phyloP scores from a whole-genome alignment of 345 rosid species.

The Syzygium grande region DNA sequence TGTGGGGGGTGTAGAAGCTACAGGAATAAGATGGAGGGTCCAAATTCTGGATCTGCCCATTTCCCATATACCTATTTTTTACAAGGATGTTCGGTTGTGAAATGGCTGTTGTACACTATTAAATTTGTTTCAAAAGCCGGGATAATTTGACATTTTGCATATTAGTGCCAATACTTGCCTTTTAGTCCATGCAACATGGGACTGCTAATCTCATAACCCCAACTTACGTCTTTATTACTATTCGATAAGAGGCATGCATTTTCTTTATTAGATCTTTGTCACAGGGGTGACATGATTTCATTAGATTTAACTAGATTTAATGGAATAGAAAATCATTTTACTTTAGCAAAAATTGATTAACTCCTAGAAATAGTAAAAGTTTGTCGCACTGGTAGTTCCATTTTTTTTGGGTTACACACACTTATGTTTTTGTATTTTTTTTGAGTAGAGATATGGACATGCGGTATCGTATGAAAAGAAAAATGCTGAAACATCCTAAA shows the following conservation, averaged over 20 bases:
- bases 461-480: neutral
- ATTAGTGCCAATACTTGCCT: neutral
- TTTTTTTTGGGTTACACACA: neutral
- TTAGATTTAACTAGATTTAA: neutral
- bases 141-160: neutral
- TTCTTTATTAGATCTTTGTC: neutral
- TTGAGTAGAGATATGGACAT: neutral
- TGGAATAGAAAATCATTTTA: neutral
- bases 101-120: neutral
- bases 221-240: neutral
- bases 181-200: neutral
- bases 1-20: neutral
- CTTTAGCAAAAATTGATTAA: neutral
- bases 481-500: neutral
- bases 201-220: neutral
- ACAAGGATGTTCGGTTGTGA: neutral
- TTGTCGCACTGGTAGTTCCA: neutral
- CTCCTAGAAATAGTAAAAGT: neutral
- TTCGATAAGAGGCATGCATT: neutral
- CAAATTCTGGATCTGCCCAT: neutral
- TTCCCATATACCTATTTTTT: neutral
- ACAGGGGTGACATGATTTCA: neutral
- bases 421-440: too few species aligned
- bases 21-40: neutral
- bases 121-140: neutral